Conservation (phyloP, 2,329 filamentous ascomycete genomes). For the Aspergillus intermedius region DNA sequence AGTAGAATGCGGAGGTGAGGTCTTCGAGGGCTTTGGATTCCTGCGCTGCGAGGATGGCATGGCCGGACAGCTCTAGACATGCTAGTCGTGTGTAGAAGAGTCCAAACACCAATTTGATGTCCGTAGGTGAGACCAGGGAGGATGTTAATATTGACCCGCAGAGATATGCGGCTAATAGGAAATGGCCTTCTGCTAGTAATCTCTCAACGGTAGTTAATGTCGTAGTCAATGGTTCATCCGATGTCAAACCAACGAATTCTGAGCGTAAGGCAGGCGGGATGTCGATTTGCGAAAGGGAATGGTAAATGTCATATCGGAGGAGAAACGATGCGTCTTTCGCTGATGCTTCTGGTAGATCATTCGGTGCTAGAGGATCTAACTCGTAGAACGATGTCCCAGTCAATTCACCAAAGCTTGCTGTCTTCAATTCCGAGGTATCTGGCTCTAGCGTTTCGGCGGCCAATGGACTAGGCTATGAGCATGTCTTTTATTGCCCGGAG, state of each 20-base stretch:
- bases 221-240: conserved; percentile 48
- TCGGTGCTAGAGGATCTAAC: conserved; percentile 30
- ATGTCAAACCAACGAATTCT: conserved; percentile 56
- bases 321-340: conserved; percentile 74
- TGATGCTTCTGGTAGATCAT: conserved; percentile 32
- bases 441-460: conserved; percentile 12
- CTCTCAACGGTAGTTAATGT: conserved; percentile 47
- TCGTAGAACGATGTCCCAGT: conserved; percentile 25
- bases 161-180: conserved; percentile 64
- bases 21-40: conserved; percentile 60
- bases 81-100: conserved; percentile 76
- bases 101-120: conserved; percentile 63
- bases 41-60: conserved; percentile 60
- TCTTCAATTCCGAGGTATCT: conserved; percentile 11
- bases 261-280: conserved; percentile 62
- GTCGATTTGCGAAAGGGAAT: conserved; percentile 62
- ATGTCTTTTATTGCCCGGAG: neutral
- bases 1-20: conserved; percentile 51
- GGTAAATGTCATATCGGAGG: conserved; percentile 73
- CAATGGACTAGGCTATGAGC: conserved; percentile 23
- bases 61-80: conserved; percentile 72
- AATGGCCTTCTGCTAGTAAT: conserved; percentile 67
- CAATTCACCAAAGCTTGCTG: conserved; percentile 12
- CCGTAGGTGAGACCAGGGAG: conserved; percentile 36
- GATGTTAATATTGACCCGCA: conserved; percentile 38